Evolutionary conservation across 2,329 filamentous ascomycete genomes (phyloP).

Genomic region (Aspergillus pseudoglaucus): DNA sequence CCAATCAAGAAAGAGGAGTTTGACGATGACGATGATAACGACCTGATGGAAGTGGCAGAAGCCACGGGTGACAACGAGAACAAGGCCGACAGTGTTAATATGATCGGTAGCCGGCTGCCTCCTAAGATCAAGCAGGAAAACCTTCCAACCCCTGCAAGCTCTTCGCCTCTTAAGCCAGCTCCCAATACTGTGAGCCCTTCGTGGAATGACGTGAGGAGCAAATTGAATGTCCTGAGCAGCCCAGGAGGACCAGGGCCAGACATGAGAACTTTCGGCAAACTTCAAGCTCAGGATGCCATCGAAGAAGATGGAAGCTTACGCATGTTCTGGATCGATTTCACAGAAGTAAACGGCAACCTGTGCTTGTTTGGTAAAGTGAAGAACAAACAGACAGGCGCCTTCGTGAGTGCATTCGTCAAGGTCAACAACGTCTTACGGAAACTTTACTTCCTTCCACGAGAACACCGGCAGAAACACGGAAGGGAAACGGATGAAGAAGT

Average conservation of each 20-base stretch:
- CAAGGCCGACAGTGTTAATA: conserved; percentile 68
- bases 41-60: conserved; percentile 80
- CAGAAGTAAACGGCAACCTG: conserved; percentile 81
- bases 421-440: conserved; percentile 91
- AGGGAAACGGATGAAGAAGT: conserved; percentile 69
- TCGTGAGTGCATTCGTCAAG: conserved; percentile 91
- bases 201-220: conserved; percentile 82
- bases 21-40: conserved; percentile 69
- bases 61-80: conserved; percentile 58
- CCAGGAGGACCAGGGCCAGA: conserved; percentile 61
- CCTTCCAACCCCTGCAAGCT: conserved; percentile 66
- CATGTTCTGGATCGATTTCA: conserved; percentile 97
- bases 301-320: conserved; percentile 86
- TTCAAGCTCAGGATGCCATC: conserved; percentile 76
- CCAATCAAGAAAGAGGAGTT: conserved; percentile 52
- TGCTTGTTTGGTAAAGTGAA: conserved; percentile 95
- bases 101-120: conserved; percentile 70
- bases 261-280: conserved; percentile 63
- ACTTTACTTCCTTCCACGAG: conserved; percentile 83
- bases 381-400: conserved; percentile 71
- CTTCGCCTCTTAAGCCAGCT: conserved; percentile 62
- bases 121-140: conserved; percentile 66
- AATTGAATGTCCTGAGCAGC: conserved; percentile 76
- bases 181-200: conserved; percentile 65
- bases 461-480: conserved; percentile 53